Conservation (phyloP, 1,284 basidiomycete species). For the Leccinum pallidistipes region DNA sequence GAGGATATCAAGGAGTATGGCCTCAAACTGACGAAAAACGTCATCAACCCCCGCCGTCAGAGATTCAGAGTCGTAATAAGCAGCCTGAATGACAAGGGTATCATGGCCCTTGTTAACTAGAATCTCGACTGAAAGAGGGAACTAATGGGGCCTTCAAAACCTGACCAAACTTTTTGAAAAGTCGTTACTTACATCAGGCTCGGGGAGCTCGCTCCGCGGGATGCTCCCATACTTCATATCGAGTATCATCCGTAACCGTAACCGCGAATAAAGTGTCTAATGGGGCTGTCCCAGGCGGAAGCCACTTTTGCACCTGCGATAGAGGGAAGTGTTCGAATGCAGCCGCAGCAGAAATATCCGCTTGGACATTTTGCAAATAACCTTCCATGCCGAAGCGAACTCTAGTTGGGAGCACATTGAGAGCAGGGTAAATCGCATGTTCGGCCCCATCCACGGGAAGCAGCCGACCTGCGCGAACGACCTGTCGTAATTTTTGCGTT, state of each 20-base stretch:
- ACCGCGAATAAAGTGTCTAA: conserved; percentile 50
- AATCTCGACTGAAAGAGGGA: conserved; percentile 46
- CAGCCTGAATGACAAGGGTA: conserved; percentile 14
- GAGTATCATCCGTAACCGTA: conserved; percentile 35
- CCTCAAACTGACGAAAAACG: conserved; percentile 23
- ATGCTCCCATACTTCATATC: conserved; percentile 30
- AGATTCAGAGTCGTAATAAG: conserved; percentile 17
- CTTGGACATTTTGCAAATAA: conserved; percentile 39
- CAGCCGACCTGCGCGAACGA: conserved; percentile 49
- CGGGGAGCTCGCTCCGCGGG: conserved; percentile 41
- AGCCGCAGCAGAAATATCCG: conserved; percentile 38
- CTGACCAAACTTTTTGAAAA: neutral
- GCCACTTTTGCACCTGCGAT: conserved; percentile 47
- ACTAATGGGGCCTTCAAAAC: conserved; percentile 32
- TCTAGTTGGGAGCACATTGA: conserved; percentile 45
- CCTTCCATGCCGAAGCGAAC: conserved; percentile 34
- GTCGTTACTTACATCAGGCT: conserved; percentile 42
- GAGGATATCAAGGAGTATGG: conserved; percentile 17
- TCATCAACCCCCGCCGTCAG: conserved; percentile 12
- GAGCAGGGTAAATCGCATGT: conserved; percentile 40
- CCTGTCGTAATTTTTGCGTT: conserved; percentile 29
- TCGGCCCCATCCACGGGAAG: conserved; percentile 42
- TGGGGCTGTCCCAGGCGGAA: conserved; percentile 38
- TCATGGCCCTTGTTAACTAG: conserved; percentile 36
- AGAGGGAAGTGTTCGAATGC: conserved; percentile 46